Percentiles rank a stretch among this genome's conserved stretches.
These are phyloP conservation scores for Carex kokanica DNA, from an alignment of 176 grass and related monocot genomes.

Conservation along the genomic window DNA sequence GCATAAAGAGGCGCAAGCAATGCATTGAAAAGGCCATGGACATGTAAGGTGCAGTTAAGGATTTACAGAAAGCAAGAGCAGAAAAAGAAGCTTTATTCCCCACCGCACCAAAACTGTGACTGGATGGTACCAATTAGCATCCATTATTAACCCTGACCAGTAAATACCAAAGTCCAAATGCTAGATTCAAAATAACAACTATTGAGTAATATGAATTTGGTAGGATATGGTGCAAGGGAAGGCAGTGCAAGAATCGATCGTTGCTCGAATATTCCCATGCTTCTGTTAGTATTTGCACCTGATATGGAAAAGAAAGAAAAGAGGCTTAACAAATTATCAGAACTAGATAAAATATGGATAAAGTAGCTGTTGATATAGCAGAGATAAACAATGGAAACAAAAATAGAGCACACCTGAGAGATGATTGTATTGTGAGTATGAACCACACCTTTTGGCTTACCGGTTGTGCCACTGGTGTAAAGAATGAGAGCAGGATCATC, in stretches of 20 bases:
- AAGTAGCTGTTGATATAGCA: constrained; percentile 20
- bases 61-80: constrained; percentile 29
- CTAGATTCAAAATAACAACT: background rate
- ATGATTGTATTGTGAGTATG: constrained; percentile 77
- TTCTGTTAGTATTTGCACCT: constrained; percentile 87
- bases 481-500: constrained; percentile 93
- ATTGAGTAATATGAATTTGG: constrained; percentile 9
- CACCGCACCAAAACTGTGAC: background rate
- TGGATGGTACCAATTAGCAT: background rate
- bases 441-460: constrained; percentile 95
- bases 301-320: constrained; percentile 32
- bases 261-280: constrained; percentile 77
- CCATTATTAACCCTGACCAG: background rate
- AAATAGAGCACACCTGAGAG: constrained; percentile 55
- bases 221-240: constrained; percentile 97
- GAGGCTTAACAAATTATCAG: constrained; percentile 20
- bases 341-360: constrained; percentile 22
- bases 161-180: background rate
- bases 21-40: constrained; percentile 97
- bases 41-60: constrained; percentile 92
- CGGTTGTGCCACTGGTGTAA: constrained; percentile 97
- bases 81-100: background rate
- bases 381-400: background rate
- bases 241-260: constrained; percentile 85
- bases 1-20: constrained; percentile 90